Conservation (phyloP, 768 basidiomycete species). For the Pleurotus tuber-regium region DNA sequence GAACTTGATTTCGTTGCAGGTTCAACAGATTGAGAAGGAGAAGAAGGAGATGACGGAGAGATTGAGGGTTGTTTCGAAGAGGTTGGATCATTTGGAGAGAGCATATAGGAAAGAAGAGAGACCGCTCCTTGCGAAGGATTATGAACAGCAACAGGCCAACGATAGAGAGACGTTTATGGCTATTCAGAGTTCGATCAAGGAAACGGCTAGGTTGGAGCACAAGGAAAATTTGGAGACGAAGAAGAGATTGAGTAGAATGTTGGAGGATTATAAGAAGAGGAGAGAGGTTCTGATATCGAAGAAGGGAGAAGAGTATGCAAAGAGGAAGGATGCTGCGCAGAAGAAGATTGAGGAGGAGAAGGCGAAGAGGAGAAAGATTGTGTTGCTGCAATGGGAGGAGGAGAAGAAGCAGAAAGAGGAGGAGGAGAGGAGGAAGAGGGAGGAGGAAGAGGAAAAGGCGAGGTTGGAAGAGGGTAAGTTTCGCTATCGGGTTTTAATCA, state of each 20-base stretch:
- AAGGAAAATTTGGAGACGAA: conserved; percentile 72
- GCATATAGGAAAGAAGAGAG: conserved; percentile 93
- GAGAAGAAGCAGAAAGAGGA: conserved; percentile 43
- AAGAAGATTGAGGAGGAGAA: conserved; percentile 85
- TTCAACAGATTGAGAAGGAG: conserved; percentile 95
- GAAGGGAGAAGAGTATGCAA: conserved; percentile 64
- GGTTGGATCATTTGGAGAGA: conserved; percentile 93
- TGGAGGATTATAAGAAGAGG: conserved; percentile 61
- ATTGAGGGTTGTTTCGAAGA: conserved; percentile 80
- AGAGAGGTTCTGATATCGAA: conserved; percentile 52
- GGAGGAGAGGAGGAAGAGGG: conserved; percentile 31
- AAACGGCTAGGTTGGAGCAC: conserved; percentile 55
- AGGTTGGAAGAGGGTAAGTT: conserved; percentile 51
- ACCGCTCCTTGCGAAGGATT: conserved; percentile 82
- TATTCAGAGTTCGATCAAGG: conserved; percentile 55
- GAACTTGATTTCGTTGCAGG: conserved; percentile 84
- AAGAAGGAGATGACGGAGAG: conserved; percentile 84
- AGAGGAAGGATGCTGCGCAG: conserved; percentile 52
- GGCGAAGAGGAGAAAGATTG: conserved; percentile 56
- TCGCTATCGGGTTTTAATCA: background rate
- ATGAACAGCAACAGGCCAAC: conserved; percentile 76
- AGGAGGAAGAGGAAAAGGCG: conserved; percentile 55
- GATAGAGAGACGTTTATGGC: conserved; percentile 71
- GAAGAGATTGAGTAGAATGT: conserved; percentile 67
- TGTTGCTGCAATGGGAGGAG: conserved; percentile 61